phyloP scores from a whole-genome alignment of 1,139 yeast species.

The Candida gigantensis region DNA sequence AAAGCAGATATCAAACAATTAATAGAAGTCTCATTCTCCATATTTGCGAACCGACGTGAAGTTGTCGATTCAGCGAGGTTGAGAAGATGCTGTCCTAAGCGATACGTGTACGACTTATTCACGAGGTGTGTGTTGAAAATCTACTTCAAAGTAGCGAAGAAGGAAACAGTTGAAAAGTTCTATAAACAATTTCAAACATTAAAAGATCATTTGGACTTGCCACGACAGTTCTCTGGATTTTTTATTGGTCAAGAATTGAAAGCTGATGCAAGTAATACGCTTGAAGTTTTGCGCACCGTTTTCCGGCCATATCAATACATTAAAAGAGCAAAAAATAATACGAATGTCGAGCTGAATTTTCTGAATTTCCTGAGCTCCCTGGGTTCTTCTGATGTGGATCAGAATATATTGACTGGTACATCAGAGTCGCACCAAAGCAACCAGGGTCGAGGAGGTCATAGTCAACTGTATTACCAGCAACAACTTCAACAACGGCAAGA shows the following conservation, averaged over 20 bases:
- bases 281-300: constrained; percentile 9
- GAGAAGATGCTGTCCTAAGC: constrained; percentile 9
- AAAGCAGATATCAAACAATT: constrained; percentile 30
- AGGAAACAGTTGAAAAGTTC: constrained; percentile 1
- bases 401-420: too few species aligned
- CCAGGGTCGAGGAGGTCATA: too few species aligned
- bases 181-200: constrained; percentile 5
- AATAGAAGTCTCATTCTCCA: constrained; percentile 27
- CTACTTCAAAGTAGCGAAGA: not conserved
- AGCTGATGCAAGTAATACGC: constrained; percentile 1
- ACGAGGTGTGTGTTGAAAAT: constrained; percentile 9
- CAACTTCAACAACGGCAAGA: too few species aligned
- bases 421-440: too few species aligned
- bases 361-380: too few species aligned
- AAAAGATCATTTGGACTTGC: constrained; percentile 10
- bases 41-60: constrained; percentile 20
- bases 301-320: constrained; percentile 14
- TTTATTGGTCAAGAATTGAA: constrained; percentile 6
- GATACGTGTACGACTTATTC: constrained; percentile 9
- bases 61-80: constrained; percentile 2
- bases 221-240: constrained; percentile 10
- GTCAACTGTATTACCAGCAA: too few species aligned
- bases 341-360: too few species aligned
- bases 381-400: too few species aligned
- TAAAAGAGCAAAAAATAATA: too few species aligned